Conservation (phyloP, 768 basidiomycete genomes). For the Suillus subaureus region DNA sequence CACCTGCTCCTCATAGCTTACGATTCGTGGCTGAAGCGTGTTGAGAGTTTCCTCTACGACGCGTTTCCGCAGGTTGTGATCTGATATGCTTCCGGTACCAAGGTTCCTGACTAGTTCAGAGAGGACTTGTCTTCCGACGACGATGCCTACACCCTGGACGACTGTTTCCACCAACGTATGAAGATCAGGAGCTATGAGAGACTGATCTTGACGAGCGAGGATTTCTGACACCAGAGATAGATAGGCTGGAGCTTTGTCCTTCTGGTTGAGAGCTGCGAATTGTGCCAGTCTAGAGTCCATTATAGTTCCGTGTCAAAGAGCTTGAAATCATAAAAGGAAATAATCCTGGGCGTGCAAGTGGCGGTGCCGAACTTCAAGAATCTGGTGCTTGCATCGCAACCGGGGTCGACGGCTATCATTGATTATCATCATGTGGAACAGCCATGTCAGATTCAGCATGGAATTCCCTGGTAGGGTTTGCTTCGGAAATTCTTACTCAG, state of each 20-base stretch:
- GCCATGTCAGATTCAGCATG: neutral
- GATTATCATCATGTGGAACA: constrained; percentile 1
- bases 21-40: constrained; percentile 74
- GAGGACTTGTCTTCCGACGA: constrained; percentile 86
- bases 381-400: neutral
- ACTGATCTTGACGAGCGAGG: constrained; percentile 51
- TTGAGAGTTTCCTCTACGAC: constrained; percentile 77
- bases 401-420: neutral
- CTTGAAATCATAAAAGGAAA: constrained; percentile 9
- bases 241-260: constrained; percentile 82
- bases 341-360: neutral
- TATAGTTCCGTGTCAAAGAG: neutral
- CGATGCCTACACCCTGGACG: constrained; percentile 78
- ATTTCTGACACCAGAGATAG: constrained; percentile 68
- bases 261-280: constrained; percentile 67
- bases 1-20: constrained; percentile 96
- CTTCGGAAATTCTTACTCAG: neutral
- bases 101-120: constrained; percentile 80
- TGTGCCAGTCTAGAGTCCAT: constrained; percentile 74
- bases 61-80: constrained; percentile 62
- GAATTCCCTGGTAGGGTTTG: neutral
- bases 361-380: neutral
- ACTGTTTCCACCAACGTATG: constrained; percentile 77
- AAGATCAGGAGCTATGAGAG: constrained; percentile 54
- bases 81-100: constrained; percentile 53